Percentiles rank a stretch among this genome's conserved stretches.
Conservation (phyloP, 306 rosid species). For the Cajanus cajan region DNA sequence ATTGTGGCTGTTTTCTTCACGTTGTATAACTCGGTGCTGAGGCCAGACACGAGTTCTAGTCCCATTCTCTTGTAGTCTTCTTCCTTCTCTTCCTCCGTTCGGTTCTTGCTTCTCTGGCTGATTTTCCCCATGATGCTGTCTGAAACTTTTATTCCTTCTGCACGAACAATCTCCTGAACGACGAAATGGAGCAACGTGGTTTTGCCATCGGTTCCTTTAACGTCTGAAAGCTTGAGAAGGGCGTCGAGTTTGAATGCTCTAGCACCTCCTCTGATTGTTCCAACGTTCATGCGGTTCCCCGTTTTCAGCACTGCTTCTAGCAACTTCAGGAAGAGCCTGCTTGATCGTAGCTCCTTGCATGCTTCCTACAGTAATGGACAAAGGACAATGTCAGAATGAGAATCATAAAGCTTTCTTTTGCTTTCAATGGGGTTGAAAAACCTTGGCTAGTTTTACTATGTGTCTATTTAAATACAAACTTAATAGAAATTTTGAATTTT, state of each 20-base stretch:
- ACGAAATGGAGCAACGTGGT: slow-evolving; percentile 92
- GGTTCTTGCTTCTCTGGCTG: slow-evolving; percentile 54
- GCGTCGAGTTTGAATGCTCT: slow-evolving; percentile 88
- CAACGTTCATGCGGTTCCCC: slow-evolving; percentile 95
- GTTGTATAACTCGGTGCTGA: slow-evolving; percentile 82
- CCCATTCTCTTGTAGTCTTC: slow-evolving; percentile 88
- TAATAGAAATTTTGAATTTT: too few relatives aligned
- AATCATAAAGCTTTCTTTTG: neutral
- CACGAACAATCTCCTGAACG: slow-evolving; percentile 79
- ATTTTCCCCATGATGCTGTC: slow-evolving; percentile 96
- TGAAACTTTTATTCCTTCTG: slow-evolving; percentile 81
- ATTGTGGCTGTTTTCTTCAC: slow-evolving; percentile 84
- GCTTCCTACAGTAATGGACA: slow-evolving; percentile 58
- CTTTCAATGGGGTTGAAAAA: neutral
- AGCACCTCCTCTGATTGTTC: slow-evolving; percentile 95
- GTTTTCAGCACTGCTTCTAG: slow-evolving; percentile 94
- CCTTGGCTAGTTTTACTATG: neutral
- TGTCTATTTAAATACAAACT: too few relatives aligned
- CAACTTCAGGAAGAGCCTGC: slow-evolving; percentile 86
- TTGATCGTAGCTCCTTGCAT: slow-evolving; percentile 91
- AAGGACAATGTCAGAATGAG: neutral
- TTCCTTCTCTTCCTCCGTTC: slow-evolving; percentile 72
- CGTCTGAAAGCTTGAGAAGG: slow-evolving; percentile 87
- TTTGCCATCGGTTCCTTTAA: slow-evolving; percentile 91
- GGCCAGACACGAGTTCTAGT: slow-evolving; percentile 77